Conservation (phyloP, 1,139 yeast genomes). For the Taphrina flavorubra region DNA sequence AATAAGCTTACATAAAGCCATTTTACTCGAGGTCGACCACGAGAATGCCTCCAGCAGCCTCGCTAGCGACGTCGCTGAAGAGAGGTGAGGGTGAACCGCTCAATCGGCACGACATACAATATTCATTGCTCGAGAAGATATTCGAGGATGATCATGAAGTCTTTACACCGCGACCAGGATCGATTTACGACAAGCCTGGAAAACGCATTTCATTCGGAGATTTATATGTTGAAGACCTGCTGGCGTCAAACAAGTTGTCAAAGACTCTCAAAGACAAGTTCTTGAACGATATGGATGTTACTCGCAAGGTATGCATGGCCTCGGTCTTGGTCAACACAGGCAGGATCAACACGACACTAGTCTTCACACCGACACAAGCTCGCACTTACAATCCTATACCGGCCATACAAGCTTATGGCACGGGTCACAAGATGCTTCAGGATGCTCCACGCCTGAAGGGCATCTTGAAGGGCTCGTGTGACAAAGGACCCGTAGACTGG, state of each 20-base stretch:
- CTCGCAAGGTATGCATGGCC: conserved; percentile 71
- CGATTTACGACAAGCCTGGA: conserved; percentile 55
- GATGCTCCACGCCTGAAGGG: conserved; percentile 94
- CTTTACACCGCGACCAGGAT: conserved; percentile 63
- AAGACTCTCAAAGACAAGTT: conserved; percentile 80
- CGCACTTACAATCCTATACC: conserved; percentile 95
- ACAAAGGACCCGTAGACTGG: conserved; percentile 58
- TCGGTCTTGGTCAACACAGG: conserved; percentile 90
- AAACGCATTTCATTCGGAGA: conserved; percentile 76
- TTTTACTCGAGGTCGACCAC: not conserved
- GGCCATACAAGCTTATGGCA: conserved; percentile 70
- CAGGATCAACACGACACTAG: conserved; percentile 91
- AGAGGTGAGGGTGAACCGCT: conserved; percentile 92
- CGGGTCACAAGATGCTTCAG: conserved; percentile 74
- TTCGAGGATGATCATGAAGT: conserved; percentile 69
- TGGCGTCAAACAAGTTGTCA: conserved; percentile 83
- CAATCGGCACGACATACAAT: conserved; percentile 87
- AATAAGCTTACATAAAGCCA: not conserved
- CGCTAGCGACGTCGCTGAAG: conserved; percentile 57
- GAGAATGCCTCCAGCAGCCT: conserved; percentile 33
- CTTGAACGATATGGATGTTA: conserved; percentile 59
- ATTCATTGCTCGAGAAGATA: conserved; percentile 51
- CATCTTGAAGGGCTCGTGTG: conserved; percentile 78
- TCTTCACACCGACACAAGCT: conserved; percentile 75
- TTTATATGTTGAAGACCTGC: conserved; percentile 77